Percentiles rank a stretch among this genome's conserved stretches.
Conservation (phyloP, 1,284 basidiomycete genomes). For the Puccinia sorghi region DNA sequence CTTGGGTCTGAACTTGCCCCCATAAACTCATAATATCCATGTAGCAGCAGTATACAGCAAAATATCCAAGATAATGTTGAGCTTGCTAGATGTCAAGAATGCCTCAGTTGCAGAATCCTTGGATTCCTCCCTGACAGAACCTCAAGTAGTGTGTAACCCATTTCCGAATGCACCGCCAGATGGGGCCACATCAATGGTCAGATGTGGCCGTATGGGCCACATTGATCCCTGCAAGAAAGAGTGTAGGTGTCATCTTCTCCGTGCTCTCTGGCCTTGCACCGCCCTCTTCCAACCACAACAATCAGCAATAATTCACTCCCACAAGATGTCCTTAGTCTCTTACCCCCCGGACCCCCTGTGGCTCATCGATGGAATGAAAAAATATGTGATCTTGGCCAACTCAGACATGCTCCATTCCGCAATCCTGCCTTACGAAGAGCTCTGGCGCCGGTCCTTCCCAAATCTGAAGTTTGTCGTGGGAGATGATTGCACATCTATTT, state of each 20-base stretch:
- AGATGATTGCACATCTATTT: conserved; percentile 64
- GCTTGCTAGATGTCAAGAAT: background rate
- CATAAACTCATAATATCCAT: background rate
- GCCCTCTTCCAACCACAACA: no score
- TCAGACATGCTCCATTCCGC: conserved; percentile 80
- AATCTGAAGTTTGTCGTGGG: conserved; percentile 77
- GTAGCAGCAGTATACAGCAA: conserved; percentile 2
- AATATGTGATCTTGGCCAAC: conserved; percentile 62
- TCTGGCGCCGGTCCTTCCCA: conserved; percentile 72
- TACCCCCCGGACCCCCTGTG: no score
- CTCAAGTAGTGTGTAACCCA: background rate
- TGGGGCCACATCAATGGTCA: no score
- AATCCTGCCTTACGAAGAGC: conserved; percentile 79
- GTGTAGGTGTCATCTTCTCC: no score
- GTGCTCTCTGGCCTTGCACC: no score
- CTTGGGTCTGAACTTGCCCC: background rate
- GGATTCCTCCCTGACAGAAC: background rate
- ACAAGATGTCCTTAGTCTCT: no score
- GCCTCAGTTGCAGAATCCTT: background rate
- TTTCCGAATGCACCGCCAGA: background rate
- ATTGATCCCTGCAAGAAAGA: background rate
- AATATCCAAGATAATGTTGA: background rate
- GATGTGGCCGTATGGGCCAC: no score
- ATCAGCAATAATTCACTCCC: no score
- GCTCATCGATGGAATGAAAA: no score